Evolutionary conservation across 257 asterid genomes (phyloP).

Genomic region (Petunia axillaris): DNA sequence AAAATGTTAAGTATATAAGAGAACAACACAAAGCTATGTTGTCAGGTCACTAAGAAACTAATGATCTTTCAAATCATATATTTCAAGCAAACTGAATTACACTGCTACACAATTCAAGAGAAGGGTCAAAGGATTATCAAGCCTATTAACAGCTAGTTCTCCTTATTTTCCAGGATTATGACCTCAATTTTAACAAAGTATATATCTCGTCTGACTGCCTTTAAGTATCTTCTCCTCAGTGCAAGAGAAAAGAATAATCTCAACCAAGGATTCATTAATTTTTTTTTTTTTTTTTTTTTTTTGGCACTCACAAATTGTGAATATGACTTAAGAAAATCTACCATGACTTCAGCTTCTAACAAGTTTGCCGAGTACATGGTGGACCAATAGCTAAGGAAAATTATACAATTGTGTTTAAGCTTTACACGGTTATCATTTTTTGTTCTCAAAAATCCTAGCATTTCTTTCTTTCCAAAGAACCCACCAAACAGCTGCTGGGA

Average conservation of each 20-base stretch:
- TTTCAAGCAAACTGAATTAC: constrained; percentile 2
- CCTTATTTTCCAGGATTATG: background rate
- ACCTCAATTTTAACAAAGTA: background rate
- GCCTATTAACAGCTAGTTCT: background rate
- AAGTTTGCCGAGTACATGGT: no score
- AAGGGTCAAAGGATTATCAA: background rate
- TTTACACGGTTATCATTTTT: no score
- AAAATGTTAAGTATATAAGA: constrained; percentile 27
- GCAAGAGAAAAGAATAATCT: background rate
- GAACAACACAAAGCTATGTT: background rate
- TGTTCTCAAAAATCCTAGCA: no score
- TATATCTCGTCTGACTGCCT: background rate
- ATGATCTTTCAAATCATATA: constrained; percentile 7
- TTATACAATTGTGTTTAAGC: no score
- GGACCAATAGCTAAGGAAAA: no score
- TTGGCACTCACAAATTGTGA: no score
- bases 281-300: no score
- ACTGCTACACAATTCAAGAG: background rate
- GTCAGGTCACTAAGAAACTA: constrained; percentile 20
- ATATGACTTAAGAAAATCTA: no score
- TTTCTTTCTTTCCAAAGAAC: no score
- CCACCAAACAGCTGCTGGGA: no score
- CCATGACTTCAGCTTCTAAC: no score
- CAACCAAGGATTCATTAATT: constrained; percentile 14
- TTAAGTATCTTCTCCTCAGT: background rate